phyloP scores from a whole-genome alignment of 495 filamentous ascomycete species.

The Poronia punctata region DNA sequence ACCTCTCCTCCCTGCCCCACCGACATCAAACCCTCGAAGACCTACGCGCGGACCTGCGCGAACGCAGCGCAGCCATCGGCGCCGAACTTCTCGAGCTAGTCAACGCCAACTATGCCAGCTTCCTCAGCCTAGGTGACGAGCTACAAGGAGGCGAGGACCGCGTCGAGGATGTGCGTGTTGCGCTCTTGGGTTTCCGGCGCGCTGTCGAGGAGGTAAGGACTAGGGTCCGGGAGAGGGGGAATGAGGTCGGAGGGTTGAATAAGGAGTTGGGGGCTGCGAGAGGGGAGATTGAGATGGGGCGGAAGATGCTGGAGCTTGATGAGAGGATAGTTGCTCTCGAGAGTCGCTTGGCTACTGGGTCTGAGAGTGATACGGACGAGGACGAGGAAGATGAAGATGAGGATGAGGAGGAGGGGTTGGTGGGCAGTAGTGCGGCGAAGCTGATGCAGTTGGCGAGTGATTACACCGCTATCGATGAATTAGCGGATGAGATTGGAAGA shows the following conservation, averaged over 20 bases:
- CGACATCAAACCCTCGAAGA: slow-evolving; percentile 96
- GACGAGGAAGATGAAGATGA: slow-evolving; percentile 27
- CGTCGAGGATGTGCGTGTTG: slow-evolving; percentile 85
- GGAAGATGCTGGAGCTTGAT: slow-evolving; percentile 62
- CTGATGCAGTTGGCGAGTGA: slow-evolving; percentile 37
- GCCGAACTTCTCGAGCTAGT: slow-evolving; percentile 88
- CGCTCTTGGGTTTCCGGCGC: slow-evolving; percentile 73
- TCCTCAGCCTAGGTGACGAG: slow-evolving; percentile 73
- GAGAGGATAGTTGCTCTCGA: slow-evolving; percentile 71
- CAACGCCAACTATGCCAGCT: slow-evolving; percentile 88
- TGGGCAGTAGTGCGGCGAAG: slow-evolving; percentile 36
- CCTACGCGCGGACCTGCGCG: slow-evolving; percentile 74
- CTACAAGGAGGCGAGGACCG: slow-evolving; percentile 84
- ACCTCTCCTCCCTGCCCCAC: slow-evolving; percentile 74
- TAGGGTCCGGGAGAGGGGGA: slow-evolving; percentile 41
- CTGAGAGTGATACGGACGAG: slow-evolving; percentile 26
- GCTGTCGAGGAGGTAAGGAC: slow-evolving; percentile 55
- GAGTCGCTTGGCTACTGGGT: slow-evolving; percentile 45
- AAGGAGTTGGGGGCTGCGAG: slow-evolving; percentile 34
- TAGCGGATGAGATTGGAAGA: slow-evolving; percentile 37
- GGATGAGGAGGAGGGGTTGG: slow-evolving; percentile 22
- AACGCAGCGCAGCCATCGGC: slow-evolving; percentile 64
- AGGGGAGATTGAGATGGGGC: slow-evolving; percentile 46
- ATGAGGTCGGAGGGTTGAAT: slow-evolving; percentile 35
- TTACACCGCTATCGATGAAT: slow-evolving; percentile 30